These are phyloP conservation scores for Schwanniomyces pseudopolymorphus DNA, from an alignment of 805 yeast genomes.

Conservation along the genomic window DNA sequence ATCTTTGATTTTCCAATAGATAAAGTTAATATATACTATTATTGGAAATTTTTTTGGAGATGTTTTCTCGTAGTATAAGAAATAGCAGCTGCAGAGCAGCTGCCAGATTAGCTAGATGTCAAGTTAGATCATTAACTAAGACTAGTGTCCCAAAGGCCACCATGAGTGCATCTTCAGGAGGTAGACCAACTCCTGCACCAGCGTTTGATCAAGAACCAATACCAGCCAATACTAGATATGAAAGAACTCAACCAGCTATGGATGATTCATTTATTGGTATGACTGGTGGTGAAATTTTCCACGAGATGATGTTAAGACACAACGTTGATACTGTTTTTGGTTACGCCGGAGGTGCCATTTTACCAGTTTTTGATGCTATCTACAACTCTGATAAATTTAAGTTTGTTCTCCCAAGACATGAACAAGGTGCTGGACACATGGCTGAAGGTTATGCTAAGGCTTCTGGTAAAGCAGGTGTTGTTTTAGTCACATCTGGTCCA, in stretches of 20 bases:
- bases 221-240: slow-evolving; percentile 1
- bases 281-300: slow-evolving; percentile 98
- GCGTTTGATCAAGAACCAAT: slow-evolving; percentile 42
- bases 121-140: slow-evolving; percentile 29
- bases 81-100: slow-evolving; percentile 8
- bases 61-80: slow-evolving; percentile 21
- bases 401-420: slow-evolving; percentile 93
- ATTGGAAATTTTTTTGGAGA: slow-evolving; percentile 2
- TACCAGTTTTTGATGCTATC: slow-evolving; percentile 97
- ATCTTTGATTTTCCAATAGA: neutral
- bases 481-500: slow-evolving; percentile 97
- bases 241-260: slow-evolving; percentile 36
- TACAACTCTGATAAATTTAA: slow-evolving; percentile 85
- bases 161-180: slow-evolving; percentile 21
- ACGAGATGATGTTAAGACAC: slow-evolving; percentile 97
- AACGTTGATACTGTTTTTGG: slow-evolving; percentile 95
- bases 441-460: slow-evolving; percentile 99
- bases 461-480: slow-evolving; percentile 95
- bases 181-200: slow-evolving; percentile 50
- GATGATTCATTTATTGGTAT: slow-evolving; percentile 91
- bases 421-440: slow-evolving; percentile 99
- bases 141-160: slow-evolving; percentile 30
- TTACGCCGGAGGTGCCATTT: slow-evolving; percentile 98
- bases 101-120: slow-evolving; percentile 13
- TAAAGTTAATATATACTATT: neutral